Evolutionary conservation across 805 yeast species (phyloP), one percentile per base, ranked within the genome.

Genomic region (Zygoascus ofunaensis): DNA sequence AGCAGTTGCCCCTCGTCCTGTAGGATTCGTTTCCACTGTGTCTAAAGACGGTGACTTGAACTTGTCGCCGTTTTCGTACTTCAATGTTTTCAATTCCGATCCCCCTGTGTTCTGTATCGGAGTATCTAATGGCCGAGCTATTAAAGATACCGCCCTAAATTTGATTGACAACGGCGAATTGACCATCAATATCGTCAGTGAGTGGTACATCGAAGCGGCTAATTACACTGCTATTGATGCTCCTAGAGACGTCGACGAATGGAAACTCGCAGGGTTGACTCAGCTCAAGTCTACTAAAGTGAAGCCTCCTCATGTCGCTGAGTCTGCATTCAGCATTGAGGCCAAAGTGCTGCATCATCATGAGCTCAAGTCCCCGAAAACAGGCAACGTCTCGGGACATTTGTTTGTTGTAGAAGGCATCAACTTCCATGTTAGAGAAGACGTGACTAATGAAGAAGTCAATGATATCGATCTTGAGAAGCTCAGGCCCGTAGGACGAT

Each of bases 151-250:
- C 3, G 60, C 65, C 43, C 50, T 47, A 5, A 77, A 77, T 53
- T 54, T 78, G 15, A 53, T 73, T 20, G 76, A 70, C 20, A 75
- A 78, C 2, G 63, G 60, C 3, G 84, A 79, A 53, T 66, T 71
- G 42, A 73, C 80, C 17, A 68, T 79, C 52, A 79, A 72, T 55
- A 66, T 79, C 39, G 68, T 79, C 36, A 66, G 76, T 42, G 84
- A 79, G 57, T 79, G 81, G 82, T 74, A 77, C 49, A 60, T 71
- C 22, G 83, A 79, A 48, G 83, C 82, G 20, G 80, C 82, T 5
- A 77, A 79, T 54, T 70, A 61, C 46, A 58, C 75, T 10, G 60
- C 72, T 17, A 65, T 64, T 23, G 60, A 68, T 49, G 68, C 77
- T 1, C 82, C 82, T 3, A 37, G 55, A 0, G 74, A 63, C 2